phyloP scores from a whole-genome alignment of 148 eudicot genomes.

The Fagopyrum homotropicum region DNA sequence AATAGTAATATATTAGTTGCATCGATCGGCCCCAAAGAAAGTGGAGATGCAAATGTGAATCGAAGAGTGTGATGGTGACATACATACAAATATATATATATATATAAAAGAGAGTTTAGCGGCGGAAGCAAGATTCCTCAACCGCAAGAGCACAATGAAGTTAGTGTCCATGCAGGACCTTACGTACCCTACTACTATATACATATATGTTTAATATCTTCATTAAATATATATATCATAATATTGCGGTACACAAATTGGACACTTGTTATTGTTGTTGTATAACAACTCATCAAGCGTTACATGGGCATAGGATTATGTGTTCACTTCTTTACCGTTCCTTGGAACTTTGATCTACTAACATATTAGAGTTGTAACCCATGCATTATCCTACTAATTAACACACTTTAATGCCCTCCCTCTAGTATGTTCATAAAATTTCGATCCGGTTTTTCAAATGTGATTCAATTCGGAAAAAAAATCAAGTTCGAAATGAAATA shows the following conservation, averaged over 20 bases:
- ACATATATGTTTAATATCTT: background rate
- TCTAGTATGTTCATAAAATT: too few relatives aligned
- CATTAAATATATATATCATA: too few relatives aligned
- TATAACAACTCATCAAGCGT: background rate
- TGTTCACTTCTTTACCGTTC: background rate
- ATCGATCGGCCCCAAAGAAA: background rate
- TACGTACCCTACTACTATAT: background rate
- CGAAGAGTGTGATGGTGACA: background rate
- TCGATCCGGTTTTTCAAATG: too few relatives aligned
- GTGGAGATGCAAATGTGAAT: background rate
- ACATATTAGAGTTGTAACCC: background rate
- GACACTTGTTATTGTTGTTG: background rate
- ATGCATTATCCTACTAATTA: background rate
- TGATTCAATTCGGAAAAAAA: too few relatives aligned
- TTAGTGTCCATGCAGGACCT: background rate
- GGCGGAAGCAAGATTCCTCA: background rate
- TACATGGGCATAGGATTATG: background rate
- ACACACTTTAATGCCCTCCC: background rate
- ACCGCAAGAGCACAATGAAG: background rate
- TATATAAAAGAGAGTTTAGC: too few relatives aligned
- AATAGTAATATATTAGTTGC: background rate
- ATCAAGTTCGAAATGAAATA: too few relatives aligned
- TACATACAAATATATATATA: background rate
- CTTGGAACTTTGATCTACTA: background rate
- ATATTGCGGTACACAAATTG: background rate